These are phyloP conservation scores for Kwoniella heveanensis DNA, from an alignment of 768 basidiomycete genomes.

Conservation along the genomic window DNA sequence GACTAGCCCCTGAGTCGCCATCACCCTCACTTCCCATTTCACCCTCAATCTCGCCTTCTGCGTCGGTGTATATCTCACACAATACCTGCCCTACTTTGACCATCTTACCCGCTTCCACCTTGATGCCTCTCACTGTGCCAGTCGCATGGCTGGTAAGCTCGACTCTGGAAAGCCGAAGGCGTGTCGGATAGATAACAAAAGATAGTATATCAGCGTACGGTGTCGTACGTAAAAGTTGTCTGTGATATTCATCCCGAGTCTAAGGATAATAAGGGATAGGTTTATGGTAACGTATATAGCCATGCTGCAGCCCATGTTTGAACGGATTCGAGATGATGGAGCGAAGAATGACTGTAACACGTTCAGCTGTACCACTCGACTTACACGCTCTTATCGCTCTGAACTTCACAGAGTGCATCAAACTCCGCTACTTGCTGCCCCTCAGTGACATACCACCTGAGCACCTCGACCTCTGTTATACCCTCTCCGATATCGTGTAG, in stretches of 20 bases:
- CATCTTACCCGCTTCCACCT: constrained; percentile 28
- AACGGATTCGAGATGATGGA: too few species aligned
- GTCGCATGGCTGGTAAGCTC: constrained; percentile 44
- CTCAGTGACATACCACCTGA: constrained; percentile 45
- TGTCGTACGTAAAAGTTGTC: too few species aligned
- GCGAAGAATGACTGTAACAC: too few species aligned
- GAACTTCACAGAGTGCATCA: constrained; percentile 49
- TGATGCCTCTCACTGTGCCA: constrained; percentile 32
- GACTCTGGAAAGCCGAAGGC: constrained; percentile 25
- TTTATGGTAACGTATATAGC: too few species aligned
- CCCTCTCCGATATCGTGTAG: constrained; percentile 53
- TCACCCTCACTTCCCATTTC: constrained; percentile 6
- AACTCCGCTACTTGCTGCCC: constrained; percentile 47
- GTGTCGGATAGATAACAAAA: not conserved
- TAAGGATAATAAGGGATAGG: not conserved
- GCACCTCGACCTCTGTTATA: constrained; percentile 49
- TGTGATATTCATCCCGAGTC: too few species aligned
- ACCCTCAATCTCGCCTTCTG: constrained; percentile 5
- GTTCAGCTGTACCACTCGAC: constrained; percentile 6
- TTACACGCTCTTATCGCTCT: constrained; percentile 52
- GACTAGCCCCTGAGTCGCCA: not conserved
- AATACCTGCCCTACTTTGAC: constrained; percentile 44
- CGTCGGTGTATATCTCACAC: constrained; percentile 41
- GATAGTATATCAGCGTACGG: too few species aligned
- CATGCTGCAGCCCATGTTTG: too few species aligned